Evolutionary conservation across 495 filamentous ascomycete genomes (phyloP), one percentile per base, ranked within the genome.

Genomic region (Aspergillus diversus): DNA sequence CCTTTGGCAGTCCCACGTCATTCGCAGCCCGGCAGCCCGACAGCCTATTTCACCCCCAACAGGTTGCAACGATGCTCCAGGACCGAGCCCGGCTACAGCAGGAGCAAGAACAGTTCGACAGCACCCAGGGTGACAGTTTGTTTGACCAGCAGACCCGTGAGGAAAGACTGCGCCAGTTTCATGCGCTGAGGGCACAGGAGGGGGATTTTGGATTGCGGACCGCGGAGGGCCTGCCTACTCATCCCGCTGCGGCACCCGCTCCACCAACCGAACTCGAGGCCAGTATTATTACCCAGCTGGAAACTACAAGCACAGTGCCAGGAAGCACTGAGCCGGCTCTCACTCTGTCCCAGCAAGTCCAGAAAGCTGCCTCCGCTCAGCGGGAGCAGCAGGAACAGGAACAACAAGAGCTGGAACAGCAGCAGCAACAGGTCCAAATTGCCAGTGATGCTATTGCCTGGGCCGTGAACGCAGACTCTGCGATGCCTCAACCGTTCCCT

Each of bases 321-420:
- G 67, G 77, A 42, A 61, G 66, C 31, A 64, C 63, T 21, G 76
- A 79, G 57, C 72, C 75, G 27, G 61, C 73, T 33, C 81, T 92
- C 1, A 92, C 91, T 35, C 81, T 96, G 11, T 90, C 89, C n/a
- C 90, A 97, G 74, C 92, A 94, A 75, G 91, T 95, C 7, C 90
- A 92, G 72, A 90, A 92, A 74, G 90, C 92, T 27, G 86, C 85
- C 11, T 85, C 86, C 52, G 81, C 83, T 33, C 81, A 86, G 64
- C 81, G 89, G 47, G 71, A 76, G 57, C 43, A 69, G n/a, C 52
- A 69, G 46, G 51, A 55, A 52, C 91, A 93, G 74, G 90, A 94
- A 13, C 89, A 91, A 70, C 90, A 92, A 71, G 89, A 68, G 39
- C 56, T 66, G 47, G 13, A 62, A 21, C 62, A 63, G 21, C 63